A percentile compares a stretch with the other conserved stretches of the same genome.
phyloP scores from a whole-genome alignment of 768 basidiomycete genomes.

The Mycena maculata region DNA sequence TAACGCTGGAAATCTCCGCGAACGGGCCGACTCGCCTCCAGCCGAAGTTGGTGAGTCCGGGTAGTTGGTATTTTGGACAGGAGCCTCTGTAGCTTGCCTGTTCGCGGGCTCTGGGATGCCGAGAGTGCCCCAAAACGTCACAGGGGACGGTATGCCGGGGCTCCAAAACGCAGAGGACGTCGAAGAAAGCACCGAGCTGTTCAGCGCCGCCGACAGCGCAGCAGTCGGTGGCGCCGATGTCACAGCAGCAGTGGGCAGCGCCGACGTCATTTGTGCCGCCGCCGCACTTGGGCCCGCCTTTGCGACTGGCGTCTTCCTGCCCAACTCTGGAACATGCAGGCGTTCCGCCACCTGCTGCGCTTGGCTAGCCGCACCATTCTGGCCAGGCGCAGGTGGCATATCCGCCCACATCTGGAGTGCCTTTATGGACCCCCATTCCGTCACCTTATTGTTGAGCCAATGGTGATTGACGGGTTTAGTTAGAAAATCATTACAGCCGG shows the following conservation, averaged over 20 bases:
- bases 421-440: conserved; percentile 99
- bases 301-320: conserved; percentile 45
- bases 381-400: conserved; percentile 67
- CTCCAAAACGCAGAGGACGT: conserved; percentile 29
- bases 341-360: conserved; percentile 59
- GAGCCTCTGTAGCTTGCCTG: not conserved
- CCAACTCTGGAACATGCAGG: conserved; percentile 55
- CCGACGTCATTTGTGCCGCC: conserved; percentile 2
- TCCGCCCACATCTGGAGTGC: conserved; percentile 94
- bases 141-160: conserved; percentile 30
- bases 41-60: conserved; percentile 26
- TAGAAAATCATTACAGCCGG: conserved; percentile 98
- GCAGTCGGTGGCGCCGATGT: conserved; percentile 4
- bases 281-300: not conserved
- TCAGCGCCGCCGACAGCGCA: not conserved
- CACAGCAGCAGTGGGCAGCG: conserved; percentile 3
- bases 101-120: conserved; percentile 23
- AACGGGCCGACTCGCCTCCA: conserved; percentile 19
- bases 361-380: conserved; percentile 52
- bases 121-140: conserved; percentile 26
- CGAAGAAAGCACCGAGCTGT: conserved; percentile 22
- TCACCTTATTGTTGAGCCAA: conserved; percentile 98
- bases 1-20: not conserved
- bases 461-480: conserved; percentile 96
- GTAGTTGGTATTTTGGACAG: conserved; percentile 11